Percentiles rank a stretch among this genome's conserved stretches.
Conservation (phyloP, 345 rosid species). For the Trapa incisa region DNA sequence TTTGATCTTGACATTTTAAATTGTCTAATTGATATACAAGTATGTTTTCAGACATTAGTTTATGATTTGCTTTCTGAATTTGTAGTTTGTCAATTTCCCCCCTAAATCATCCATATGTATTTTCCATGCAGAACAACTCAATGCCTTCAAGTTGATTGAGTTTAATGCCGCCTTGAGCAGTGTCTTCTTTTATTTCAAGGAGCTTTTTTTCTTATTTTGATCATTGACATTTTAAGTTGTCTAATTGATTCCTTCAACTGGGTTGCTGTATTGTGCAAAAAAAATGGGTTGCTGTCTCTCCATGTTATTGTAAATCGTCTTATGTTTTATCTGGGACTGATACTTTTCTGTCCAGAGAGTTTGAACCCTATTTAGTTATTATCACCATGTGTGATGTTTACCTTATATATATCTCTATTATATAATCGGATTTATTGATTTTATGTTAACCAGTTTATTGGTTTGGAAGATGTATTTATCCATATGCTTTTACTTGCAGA, state of each 20-base stretch:
- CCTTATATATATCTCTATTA: neutral
- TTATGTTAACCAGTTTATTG: neutral
- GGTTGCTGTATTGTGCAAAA: neutral
- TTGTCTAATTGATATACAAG: conserved; percentile 60
- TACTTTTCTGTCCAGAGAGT: neutral
- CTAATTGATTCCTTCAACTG: neutral
- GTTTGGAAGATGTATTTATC: neutral
- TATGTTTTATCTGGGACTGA: neutral
- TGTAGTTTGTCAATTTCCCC: neutral
- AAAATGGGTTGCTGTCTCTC: neutral
- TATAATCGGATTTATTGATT: neutral
- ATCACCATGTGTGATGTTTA: neutral
- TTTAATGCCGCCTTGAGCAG: neutral
- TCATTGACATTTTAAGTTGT: neutral
- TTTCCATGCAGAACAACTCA: neutral
- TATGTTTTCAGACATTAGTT: conserved; percentile 15
- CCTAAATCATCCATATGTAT: neutral
- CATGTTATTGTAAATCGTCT: neutral
- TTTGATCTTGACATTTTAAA: conserved; percentile 4
- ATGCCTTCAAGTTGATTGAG: neutral
- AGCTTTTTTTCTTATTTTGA: too few species aligned
- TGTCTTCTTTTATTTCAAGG: neutral
- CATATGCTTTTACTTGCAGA: conserved; percentile 31
- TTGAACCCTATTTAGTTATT: neutral
- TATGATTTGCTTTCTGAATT: neutral